Evolutionary conservation across 2,329 filamentous ascomycete genomes (phyloP).

Genomic region (Mariannaea elegans): DNA sequence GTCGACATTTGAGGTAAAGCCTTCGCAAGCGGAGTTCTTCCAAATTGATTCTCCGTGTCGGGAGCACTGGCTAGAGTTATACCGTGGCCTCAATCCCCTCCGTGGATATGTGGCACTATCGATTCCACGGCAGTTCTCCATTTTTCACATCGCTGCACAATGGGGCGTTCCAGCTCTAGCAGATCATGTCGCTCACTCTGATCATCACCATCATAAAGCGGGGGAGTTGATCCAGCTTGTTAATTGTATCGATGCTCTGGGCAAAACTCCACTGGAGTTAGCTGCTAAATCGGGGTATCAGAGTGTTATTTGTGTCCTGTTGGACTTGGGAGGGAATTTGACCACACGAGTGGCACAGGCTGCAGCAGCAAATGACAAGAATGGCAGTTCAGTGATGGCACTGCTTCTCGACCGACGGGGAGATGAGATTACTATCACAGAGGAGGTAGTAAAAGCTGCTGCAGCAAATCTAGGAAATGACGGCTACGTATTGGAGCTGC

Average conservation of each 20-base stretch:
- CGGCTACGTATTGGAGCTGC: background rate
- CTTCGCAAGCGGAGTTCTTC: background rate
- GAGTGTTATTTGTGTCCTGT: background rate
- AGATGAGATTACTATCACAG: background rate
- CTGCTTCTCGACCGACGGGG: no score
- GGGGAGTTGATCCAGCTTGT: background rate
- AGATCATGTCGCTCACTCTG: background rate
- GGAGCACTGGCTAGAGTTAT: background rate
- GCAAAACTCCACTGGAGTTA: background rate
- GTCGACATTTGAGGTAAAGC: background rate
- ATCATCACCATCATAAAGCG: background rate
- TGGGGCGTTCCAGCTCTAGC: background rate
- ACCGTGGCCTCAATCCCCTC: background rate
- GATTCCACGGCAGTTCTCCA: constrained; percentile 1
- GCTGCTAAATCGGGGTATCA: background rate
- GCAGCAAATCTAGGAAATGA: background rate
- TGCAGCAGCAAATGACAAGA: background rate
- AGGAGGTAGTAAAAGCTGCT: background rate
- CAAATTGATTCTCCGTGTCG: background rate
- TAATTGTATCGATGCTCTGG: background rate
- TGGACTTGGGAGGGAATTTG: background rate
- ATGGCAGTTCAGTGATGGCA: background rate
- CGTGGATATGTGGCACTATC: background rate
- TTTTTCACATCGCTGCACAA: background rate
- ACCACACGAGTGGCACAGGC: background rate